Evolutionary conservation across 2,329 filamentous ascomycete species (phyloP), one percentile per base, ranked within the genome.

Genomic region (Amauroascus niger): DNA sequence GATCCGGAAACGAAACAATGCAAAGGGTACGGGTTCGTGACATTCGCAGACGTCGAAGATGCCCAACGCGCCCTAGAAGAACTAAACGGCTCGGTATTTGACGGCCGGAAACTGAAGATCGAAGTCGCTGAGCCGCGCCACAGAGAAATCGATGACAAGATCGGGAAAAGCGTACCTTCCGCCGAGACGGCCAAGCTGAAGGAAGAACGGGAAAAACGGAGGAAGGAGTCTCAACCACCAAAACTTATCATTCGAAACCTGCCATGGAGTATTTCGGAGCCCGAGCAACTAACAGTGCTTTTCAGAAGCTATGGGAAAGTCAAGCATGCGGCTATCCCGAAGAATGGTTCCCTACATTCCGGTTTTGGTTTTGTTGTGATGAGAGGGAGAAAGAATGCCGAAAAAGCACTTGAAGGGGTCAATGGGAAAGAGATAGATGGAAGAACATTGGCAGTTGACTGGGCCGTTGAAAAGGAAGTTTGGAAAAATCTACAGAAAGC

Each of bases 281-380:
- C 87, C 0, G 86, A 94, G 30, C 85, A 97, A 65, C 74, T 98
- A 55, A 76, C 81, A 5, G 78, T 81, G 54, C 75, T 95, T 3
- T 98, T 98, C 70, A 76, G 81, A 64, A 89, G 85, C 64, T 96
- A 86, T 66, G 93, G 93, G 57, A 95, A 96, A 69, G 82, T 98
- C 65, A 95, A 91, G 69, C 86, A 84, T 68, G 83, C 86, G 35
- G 87, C 87, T 61, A 74, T 98, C 50, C 94, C 94, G 1, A 88
- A 87, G 63, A 79, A 83, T 61, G 86, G 84, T 18, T 77, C 77
- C 26, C 71, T 78, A 45, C 79, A 95, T 58, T 80, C 87, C 56
- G 93, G 93, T 0, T 98, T 97, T 64, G 93, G 90, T 4, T 96
- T 98, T 64, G 83, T 98, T 56, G 86, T 91, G 9, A 78, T 98